Evolutionary conservation across 2,329 filamentous ascomycete genomes (phyloP).

Genomic region (Cryphonectria nitschkei): DNA sequence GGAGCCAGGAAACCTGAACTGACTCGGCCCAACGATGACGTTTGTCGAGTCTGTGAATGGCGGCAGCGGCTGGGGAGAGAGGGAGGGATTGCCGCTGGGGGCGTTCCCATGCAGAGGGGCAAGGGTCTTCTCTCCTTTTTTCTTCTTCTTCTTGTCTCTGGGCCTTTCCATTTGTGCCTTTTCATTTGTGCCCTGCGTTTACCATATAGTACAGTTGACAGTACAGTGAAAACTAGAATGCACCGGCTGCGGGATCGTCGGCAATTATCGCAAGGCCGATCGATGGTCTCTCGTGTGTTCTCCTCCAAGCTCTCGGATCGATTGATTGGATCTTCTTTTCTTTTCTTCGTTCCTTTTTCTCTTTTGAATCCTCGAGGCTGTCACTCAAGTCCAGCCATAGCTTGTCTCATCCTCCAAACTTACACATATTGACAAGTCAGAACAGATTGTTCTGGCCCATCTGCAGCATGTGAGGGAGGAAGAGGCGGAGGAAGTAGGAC

Average conservation of each 20-base stretch:
- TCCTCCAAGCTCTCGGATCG: not conserved
- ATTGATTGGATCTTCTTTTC: not conserved
- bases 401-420: not conserved
- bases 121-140: not conserved
- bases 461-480: not conserved
- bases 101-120: not conserved
- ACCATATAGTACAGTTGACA: not conserved
- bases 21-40: slow-evolving; percentile 8
- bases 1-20: not conserved
- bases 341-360: not conserved
- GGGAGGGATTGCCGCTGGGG: not conserved
- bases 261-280: not conserved
- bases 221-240: not conserved
- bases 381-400: not conserved
- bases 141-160: too few relatives aligned
- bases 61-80: not conserved
- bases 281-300: not conserved
- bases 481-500: not conserved
- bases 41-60: not conserved
- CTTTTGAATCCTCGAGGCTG: not conserved
- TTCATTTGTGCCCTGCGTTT: not conserved
- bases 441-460: not conserved
- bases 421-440: not conserved
- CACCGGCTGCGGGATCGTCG: not conserved
- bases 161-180: not conserved